Evolutionary conservation across 352 stramenopile species (phyloP).

Genomic region (Globisporangium megalacanthum): DNA sequence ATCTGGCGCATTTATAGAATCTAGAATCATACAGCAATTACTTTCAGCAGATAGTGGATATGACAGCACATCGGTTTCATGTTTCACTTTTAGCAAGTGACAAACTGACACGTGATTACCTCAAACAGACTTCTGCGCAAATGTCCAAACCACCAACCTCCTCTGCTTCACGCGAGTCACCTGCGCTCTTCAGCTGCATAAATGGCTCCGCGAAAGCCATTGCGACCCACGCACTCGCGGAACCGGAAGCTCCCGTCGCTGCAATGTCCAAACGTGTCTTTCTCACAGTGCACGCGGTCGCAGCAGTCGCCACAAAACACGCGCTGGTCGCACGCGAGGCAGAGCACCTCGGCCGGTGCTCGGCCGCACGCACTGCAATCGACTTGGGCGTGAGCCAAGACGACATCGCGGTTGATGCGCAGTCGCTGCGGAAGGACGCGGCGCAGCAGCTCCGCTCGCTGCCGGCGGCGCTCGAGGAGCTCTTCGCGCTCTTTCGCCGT

Average conservation of each 20-base stretch:
- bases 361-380: not conserved
- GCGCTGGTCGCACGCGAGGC: slow-evolving; percentile 22
- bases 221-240: slow-evolving; percentile 23
- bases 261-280: slow-evolving; percentile 20
- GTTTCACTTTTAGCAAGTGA: too few relatives aligned
- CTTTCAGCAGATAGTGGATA: too few relatives aligned
- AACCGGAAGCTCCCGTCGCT: slow-evolving; percentile 32
- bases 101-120: too few relatives aligned
- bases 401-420: slow-evolving; percentile 31
- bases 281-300: slow-evolving; percentile 29
- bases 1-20: too few relatives aligned
- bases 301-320: slow-evolving; percentile 43
- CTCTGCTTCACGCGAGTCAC: too few relatives aligned
- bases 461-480: slow-evolving; percentile 20
- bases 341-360: slow-evolving; percentile 26
- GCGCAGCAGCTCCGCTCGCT: slow-evolving; percentile 26
- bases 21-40: too few relatives aligned
- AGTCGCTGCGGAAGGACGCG: slow-evolving; percentile 36
- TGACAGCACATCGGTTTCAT: too few relatives aligned
- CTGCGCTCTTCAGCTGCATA: not conserved
- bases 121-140: too few relatives aligned
- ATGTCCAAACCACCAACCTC: too few relatives aligned
- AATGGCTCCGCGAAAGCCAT: slow-evolving; percentile 18
- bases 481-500: slow-evolving; percentile 34
- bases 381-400: slow-evolving; percentile 1